These are phyloP conservation scores for Ramichloridium luteum DNA, from an alignment of 2,329 filamentous ascomycete genomes.

Conservation along the genomic window DNA sequence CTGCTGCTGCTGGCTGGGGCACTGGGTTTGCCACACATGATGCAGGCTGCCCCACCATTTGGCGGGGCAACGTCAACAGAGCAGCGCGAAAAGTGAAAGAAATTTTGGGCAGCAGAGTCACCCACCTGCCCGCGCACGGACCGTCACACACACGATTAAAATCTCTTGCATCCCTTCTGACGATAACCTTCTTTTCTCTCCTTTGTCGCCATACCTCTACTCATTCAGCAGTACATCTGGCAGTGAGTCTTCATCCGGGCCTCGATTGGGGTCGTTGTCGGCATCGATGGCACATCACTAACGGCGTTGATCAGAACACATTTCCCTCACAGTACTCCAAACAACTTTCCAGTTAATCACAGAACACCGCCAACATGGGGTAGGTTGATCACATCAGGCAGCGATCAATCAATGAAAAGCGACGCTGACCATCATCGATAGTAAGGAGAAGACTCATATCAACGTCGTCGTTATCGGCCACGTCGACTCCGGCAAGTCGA, in stretches of 20 bases:
- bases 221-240: slow-evolving; percentile 17
- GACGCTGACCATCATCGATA: slow-evolving; percentile 25
- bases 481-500: slow-evolving; percentile 99
- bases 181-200: slow-evolving; percentile 4
- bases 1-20: too few species aligned
- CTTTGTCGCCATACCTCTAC: slow-evolving; percentile 18
- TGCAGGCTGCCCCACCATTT: too few species aligned
- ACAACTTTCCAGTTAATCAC: slow-evolving; percentile 18
- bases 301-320: slow-evolving; percentile 13
- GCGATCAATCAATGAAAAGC: background rate
- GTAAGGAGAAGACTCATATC: slow-evolving; percentile 94
- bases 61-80: too few species aligned
- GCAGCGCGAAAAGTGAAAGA: background rate
- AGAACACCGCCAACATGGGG: slow-evolving; percentile 46
- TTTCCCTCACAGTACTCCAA: slow-evolving; percentile 14
- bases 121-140: slow-evolving; percentile 10
- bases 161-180: slow-evolving; percentile 8
- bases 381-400: slow-evolving; percentile 30
- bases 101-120: slow-evolving; percentile 1
- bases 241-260: slow-evolving; percentile 5
- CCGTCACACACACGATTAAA: slow-evolving; percentile 11
- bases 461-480: slow-evolving; percentile 96
- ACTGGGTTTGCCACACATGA: too few species aligned
- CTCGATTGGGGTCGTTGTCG: background rate
- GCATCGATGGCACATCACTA: slow-evolving; percentile 1